Evolutionary conservation across 225 moss, liverwort and hornwort species (phyloP), one percentile per base, ranked within the genome.

Genomic region (Sphagnum tenellum): DNA sequence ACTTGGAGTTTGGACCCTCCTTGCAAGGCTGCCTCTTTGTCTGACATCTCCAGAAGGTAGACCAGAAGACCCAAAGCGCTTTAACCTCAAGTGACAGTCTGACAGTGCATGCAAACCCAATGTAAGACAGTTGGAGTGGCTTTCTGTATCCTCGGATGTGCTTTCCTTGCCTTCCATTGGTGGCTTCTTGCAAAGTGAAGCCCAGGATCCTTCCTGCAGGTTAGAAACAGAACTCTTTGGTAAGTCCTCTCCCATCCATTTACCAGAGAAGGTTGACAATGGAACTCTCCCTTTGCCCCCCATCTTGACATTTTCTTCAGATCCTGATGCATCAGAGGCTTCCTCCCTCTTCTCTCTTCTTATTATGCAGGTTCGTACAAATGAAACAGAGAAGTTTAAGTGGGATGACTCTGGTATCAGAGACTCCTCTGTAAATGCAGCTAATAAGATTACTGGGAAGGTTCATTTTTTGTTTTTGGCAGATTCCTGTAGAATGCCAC

Each of bases 141-240:
- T 55, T 11, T 68, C 73, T 62, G 70, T 59, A 46, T 3, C 55
- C 46, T 55, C 45, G 44, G 69, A 57, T 44, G 61, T 12, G 5
- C 50, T 62, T 56, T 72, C 72, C 47, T 64, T 52, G 51, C 52
- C 9, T 52, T 60, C 73, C 7, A 75, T 78, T 55, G 63, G 65
- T 3, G 45, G 29, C 59, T 62, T 66, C 66, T 71, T 70, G 56
- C 71, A 78, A 50, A 52, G 56, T 53, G 68, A 7, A 63, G 70
- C 75, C 47, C 66, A 10, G 6, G 12, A 12, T 5, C 73, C 73
- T 77, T 70, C 73, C 62, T 29, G 63, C 50, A 48, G 60, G 14
- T 82, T 75, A 13, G 49, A 64, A 61, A 75, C 78, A 67, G 69
- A 74, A 13, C 69, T 67, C 67, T 64, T 75, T 50, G 67, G 67